Evolutionary conservation across 2,329 filamentous ascomycete species (phyloP).

Genomic region (Xylariaceae sp.): DNA sequence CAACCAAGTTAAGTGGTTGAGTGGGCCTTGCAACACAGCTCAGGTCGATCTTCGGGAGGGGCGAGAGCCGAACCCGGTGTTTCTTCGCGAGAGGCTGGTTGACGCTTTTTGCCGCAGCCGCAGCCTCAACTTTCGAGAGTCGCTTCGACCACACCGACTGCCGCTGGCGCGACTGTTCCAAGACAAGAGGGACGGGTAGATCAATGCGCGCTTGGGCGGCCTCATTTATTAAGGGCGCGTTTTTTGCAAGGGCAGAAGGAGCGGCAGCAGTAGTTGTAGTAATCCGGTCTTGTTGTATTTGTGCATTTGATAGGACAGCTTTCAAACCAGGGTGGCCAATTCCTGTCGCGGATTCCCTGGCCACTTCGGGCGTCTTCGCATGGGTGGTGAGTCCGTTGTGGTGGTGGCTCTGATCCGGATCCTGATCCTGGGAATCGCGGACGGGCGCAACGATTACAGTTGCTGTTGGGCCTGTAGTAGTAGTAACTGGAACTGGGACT

Average conservation of each 20-base stretch:
- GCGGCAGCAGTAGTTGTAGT: conserved; percentile 5
- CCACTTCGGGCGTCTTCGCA: conserved; percentile 19
- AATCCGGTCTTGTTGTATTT: conserved; percentile 18
- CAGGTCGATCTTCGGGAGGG: conserved; percentile 43
- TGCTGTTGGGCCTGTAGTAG: too few species aligned
- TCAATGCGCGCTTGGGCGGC: conserved; percentile 12
- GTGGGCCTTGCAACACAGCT: conserved; percentile 30
- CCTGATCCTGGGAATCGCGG: conserved; percentile 18
- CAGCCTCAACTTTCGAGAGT: conserved; percentile 19
- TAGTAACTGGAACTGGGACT: too few species aligned
- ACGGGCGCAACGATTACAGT: conserved; percentile 21
- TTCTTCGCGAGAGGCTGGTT: conserved; percentile 39
- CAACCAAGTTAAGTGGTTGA: conserved; percentile 29
- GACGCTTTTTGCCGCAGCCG: conserved; percentile 19
- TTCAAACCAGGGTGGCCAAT: conserved; percentile 31
- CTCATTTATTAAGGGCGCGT: conserved; percentile 16
- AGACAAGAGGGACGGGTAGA: conserved; percentile 7
- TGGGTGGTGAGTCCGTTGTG: conserved; percentile 21
- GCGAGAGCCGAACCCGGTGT: conserved; percentile 42
- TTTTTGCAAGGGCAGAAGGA: too few species aligned
- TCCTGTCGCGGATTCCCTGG: conserved; percentile 27
- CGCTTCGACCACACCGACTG: conserved; percentile 22
- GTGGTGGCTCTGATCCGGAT: too few species aligned
- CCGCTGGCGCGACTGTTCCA: conserved; percentile 19
- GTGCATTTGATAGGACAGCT: conserved; percentile 20